Base-by-base conservation (phyloP, 495 filamentous ascomycete species). In the Penicillium robsamsonii region DNA sequence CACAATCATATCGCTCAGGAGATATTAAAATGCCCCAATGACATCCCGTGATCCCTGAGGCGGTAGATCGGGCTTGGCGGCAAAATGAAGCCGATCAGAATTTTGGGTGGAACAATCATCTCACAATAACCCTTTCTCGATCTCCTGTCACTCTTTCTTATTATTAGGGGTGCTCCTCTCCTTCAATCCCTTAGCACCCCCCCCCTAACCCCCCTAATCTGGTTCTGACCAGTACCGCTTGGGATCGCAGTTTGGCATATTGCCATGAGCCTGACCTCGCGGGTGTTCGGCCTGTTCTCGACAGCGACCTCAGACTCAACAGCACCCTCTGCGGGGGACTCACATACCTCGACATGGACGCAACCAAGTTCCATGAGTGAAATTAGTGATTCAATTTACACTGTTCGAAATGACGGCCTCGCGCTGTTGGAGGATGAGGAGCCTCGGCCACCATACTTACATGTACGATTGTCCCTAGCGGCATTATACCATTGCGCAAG, bases 381-480 rank as follows among this genome's bases (percentile, higher is more conserved):
- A 29, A 43, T 54, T 15, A 15, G 55, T 45, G 20, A 63, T 56
- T 57, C 45, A 30, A 48, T 49, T 12, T 54, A 62, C 44, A 7
- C 43, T 56, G 59, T 41, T 18, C 64, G 47, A 40, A 51, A 65
- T 59, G 59, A 37, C 13, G 30, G 52, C 41, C 13, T 59, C 15
- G 30, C 31, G 50, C 24, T 58, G 42, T 50, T 62, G 61, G 73
- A 77, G 54, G 71, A 76, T 59, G 75, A 82, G 61, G 77, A 84
- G 63, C 74, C 72, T 50, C 75, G 86, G 47, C 80, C 84, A 48
- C 84, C 83, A 42, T 88, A 88, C 66, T 63, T 84, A 58, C 84
- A 88, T 78, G 85, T 88, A 73, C 65, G 85, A 65, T 62, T 43
- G 47, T 25, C 9, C 46, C 42, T 13, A 35, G 42, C 30, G 22